Percentiles rank a stretch among this genome's conserved stretches.
Evolutionary conservation across 306 rosid genomes (phyloP).

Genomic region (Glycine soja): DNA sequence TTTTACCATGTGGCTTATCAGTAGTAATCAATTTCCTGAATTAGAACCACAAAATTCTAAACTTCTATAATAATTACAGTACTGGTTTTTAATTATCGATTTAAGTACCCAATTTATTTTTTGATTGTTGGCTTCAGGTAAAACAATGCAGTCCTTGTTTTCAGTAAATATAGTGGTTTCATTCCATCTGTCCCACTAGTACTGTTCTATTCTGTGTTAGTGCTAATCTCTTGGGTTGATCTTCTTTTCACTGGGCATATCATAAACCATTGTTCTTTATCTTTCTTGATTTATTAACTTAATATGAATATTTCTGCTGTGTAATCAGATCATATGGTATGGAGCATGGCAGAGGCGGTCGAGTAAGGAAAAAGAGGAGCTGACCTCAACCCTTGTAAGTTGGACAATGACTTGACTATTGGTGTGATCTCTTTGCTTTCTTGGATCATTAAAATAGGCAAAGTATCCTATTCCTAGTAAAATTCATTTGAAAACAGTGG

Average conservation of each 20-base stretch:
- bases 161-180: background rate
- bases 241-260: slow-evolving; percentile 3
- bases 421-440: background rate
- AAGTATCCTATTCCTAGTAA: background rate
- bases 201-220: background rate
- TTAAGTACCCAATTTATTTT: background rate
- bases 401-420: background rate
- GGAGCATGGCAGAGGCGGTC: slow-evolving; percentile 82
- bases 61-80: background rate
- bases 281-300: background rate
- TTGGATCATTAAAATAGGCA: background rate
- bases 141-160: slow-evolving; percentile 7
- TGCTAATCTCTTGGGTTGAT: background rate
- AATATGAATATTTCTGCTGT: slow-evolving; percentile 3
- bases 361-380: slow-evolving; percentile 58
- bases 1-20: slow-evolving; percentile 6
- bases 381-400: slow-evolving; percentile 72
- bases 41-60: slow-evolving; percentile 13
- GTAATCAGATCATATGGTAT: slow-evolving; percentile 85
- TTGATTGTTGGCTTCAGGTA: background rate
- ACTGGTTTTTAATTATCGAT: background rate
- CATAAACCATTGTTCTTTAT: background rate
- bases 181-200: background rate
- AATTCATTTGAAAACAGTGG: background rate
- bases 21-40: slow-evolving; percentile 24